These are phyloP conservation scores for Penicillium sp. DNA, from an alignment of 2,329 filamentous ascomycete genomes.

Conservation along the genomic window DNA sequence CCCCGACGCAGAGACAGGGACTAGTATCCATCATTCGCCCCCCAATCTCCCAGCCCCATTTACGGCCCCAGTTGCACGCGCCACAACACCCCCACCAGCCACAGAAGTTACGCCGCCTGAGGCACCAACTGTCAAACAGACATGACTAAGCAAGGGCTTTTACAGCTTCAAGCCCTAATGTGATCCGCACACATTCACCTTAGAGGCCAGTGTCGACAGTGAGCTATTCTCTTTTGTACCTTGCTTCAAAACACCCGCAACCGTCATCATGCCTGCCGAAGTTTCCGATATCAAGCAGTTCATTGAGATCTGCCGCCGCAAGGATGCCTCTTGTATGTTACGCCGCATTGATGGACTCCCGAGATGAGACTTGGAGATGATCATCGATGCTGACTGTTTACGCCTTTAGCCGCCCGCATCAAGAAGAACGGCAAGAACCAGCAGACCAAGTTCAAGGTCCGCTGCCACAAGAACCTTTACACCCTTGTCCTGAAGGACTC, in stretches of 20 bases:
- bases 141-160: conserved; percentile 21
- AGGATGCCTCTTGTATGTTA: conserved; percentile 96
- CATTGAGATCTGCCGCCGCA: conserved; percentile 99
- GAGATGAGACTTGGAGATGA: conserved; percentile 1
- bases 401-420: conserved; percentile 73
- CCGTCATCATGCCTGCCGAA: conserved; percentile 89
- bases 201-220: conserved; percentile 15
- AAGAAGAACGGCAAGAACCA: conserved; percentile 91
- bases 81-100: background rate
- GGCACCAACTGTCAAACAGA: background rate
- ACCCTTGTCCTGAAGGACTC: conserved; percentile 97
- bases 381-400: conserved; percentile 17
- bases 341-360: conserved; percentile 8
- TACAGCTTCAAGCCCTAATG: conserved; percentile 22
- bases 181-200: conserved; percentile 25
- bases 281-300: conserved; percentile 99
- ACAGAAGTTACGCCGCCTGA: conserved; percentile 5
- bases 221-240: conserved; percentile 19
- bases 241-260: conserved; percentile 21
- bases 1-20: background rate
- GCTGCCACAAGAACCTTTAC: conserved; percentile 94
- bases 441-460: conserved; percentile 99
- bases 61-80: background rate
- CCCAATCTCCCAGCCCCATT: conserved; percentile 1
- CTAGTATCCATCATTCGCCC: background rate